Evolutionary conservation across 305 asterid genomes (phyloP), one percentile per base, ranked within the genome.

Genomic region (Fraxinus latifolia): DNA sequence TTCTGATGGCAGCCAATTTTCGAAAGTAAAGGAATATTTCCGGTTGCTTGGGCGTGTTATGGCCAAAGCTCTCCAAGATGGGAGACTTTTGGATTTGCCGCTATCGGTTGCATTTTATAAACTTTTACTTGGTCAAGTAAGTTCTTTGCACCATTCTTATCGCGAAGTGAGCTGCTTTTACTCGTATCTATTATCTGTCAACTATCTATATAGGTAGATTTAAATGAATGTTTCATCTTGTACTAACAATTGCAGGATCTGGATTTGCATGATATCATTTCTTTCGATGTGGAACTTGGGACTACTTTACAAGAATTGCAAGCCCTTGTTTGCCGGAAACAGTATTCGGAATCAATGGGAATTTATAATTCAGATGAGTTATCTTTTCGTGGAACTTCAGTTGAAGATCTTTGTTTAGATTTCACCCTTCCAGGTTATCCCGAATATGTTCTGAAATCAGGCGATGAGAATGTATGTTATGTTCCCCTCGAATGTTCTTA

Each of bases 31-130:
- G 0, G 98, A 95, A 74, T 86, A 95, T 85, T 93, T 92, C 82
- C 91, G 91, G 67, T 90, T 94, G 83, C 97, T 94, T 83, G 99
- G 99, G 74, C 92, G 95, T 84, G 97, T 93, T 83, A 91, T 93
- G 98, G 98, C 98, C 73, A 96, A 93, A 90, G 97, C 98, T 83
- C 98, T 96, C 84, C 99, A 95, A 84, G 99, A 96, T 83, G 98
- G 98, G 82, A 91, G 99, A 86, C 98, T 96, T 67, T 89, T 96
- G 89, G 99, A 96, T 90, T 79, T 96, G 83, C 97, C 99, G 11
- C 87, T 96, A 71, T 95, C 99, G 55, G 83, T 84, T 82, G 95
- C 98, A 33, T 96, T 96, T 81, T 92, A 93, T 87, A 96, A 91
- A 87, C 97, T 95, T 79, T 82, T 91, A 68, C 98, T 95, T 81